These are phyloP conservation scores for Didymella pomorum DNA, from an alignment of 2,329 filamentous ascomycete genomes.

Conservation along the genomic window DNA sequence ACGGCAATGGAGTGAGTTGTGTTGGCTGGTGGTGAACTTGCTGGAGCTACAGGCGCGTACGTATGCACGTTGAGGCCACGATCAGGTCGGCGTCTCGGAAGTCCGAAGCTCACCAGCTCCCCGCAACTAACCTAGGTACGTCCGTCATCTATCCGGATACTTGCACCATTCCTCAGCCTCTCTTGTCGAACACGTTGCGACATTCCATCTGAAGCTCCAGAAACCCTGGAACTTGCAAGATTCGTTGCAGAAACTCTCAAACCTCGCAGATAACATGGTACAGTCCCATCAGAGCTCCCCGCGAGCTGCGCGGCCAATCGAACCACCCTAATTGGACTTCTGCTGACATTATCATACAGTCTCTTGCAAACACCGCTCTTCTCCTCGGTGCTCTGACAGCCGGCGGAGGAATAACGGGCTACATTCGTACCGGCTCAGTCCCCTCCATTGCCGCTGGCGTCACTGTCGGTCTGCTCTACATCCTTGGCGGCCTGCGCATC, in stretches of 20 bases:
- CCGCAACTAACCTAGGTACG: conserved; percentile 22
- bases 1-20: conserved; percentile 17
- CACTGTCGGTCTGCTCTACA: conserved; percentile 80
- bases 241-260: background rate
- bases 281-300: conserved; percentile 1
- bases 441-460: conserved; percentile 87
- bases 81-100: conserved; percentile 28
- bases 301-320: conserved; percentile 11
- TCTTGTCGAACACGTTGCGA: background rate
- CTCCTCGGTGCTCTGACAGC: conserved; percentile 83
- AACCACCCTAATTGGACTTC: background rate
- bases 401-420: conserved; percentile 86
- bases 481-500: conserved; percentile 81
- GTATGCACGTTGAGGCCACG: conserved; percentile 36
- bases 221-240: background rate
- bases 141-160: conserved; percentile 13
- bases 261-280: conserved; percentile 3
- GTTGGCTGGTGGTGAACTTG: conserved; percentile 22
- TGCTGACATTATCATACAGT: conserved; percentile 33
- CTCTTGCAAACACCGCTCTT: conserved; percentile 71
- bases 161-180: conserved; percentile 8
- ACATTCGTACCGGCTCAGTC: conserved; percentile 81
- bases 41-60: conserved; percentile 18
- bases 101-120: conserved; percentile 24
- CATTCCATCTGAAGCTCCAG: background rate